These are phyloP conservation scores for Periconia sp. DNA, from an alignment of 2,329 filamentous ascomycete genomes.

Conservation along the genomic window DNA sequence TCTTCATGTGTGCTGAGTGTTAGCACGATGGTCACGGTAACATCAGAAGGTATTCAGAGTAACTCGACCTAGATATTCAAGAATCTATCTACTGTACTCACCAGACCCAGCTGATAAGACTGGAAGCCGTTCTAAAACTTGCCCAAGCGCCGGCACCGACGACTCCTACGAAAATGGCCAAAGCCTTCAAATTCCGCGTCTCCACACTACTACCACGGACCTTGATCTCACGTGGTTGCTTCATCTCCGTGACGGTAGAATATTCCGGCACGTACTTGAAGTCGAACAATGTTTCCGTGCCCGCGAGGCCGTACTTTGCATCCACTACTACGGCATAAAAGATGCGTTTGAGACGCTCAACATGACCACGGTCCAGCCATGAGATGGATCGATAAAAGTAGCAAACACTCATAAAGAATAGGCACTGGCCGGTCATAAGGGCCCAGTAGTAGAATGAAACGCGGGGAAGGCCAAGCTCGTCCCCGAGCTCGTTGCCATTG, in stretches of 20 bases:
- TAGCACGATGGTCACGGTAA: no score
- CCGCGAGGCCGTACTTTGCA: constrained; percentile 66
- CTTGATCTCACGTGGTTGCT: constrained; percentile 49
- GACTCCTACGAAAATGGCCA: constrained; percentile 49
- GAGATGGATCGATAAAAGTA: constrained; percentile 60
- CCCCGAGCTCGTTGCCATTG: constrained; percentile 69
- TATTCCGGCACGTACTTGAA: constrained; percentile 73
- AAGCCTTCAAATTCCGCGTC: constrained; percentile 54
- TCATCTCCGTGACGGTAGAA: constrained; percentile 56
- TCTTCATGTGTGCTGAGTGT: no score
- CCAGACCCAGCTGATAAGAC: constrained; percentile 21
- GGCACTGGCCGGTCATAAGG: constrained; percentile 68
- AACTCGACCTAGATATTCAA: no score
- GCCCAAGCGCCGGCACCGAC: constrained; percentile 30
- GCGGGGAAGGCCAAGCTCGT: constrained; percentile 63
- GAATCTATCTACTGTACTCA: no score
- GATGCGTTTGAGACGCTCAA: constrained; percentile 57
- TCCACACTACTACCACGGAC: constrained; percentile 49
- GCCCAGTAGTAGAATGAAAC: constrained; percentile 64
- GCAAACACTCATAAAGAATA: constrained; percentile 66
- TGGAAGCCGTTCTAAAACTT: constrained; percentile 31
- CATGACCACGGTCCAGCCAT: constrained; percentile 58
- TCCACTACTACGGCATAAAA: constrained; percentile 69
- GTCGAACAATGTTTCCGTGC: constrained; percentile 68
- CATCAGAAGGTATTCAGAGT: neutral